These are phyloP conservation scores for Ceratocystis colombiana DNA, from an alignment of 2,329 filamentous ascomycete species.

Conservation along the genomic window DNA sequence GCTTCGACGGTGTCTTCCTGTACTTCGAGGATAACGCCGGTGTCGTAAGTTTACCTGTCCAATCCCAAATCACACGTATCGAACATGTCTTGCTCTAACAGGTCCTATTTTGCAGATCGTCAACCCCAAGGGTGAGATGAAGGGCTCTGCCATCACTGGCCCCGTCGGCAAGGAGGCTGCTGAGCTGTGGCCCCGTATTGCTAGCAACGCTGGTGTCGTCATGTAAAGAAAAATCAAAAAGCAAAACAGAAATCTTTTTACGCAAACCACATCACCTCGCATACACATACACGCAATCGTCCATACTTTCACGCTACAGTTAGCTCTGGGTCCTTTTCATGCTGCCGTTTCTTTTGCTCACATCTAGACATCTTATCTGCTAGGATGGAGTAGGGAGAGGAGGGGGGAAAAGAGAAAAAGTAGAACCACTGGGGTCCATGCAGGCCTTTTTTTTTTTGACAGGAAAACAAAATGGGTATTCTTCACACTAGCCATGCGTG, in stretches of 20 bases:
- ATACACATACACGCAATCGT: slow-evolving; percentile 13
- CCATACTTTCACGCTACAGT: slow-evolving; percentile 12
- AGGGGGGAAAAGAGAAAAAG: background rate
- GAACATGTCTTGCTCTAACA: background rate
- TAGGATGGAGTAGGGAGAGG: background rate
- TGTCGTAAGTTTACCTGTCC: slow-evolving; percentile 59
- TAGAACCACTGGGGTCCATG: background rate
- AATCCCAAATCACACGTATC: background rate
- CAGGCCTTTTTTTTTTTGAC: slow-evolving; percentile 15
- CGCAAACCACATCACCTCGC: slow-evolving; percentile 23
- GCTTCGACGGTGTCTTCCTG: slow-evolving; percentile 94
- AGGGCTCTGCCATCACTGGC: slow-evolving; percentile 98
- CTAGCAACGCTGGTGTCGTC: slow-evolving; percentile 98
- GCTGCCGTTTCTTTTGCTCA: slow-evolving; percentile 2
- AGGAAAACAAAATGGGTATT: slow-evolving; percentile 16
- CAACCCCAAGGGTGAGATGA: slow-evolving; percentile 99
- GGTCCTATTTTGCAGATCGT: slow-evolving; percentile 57
- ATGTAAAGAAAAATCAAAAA: slow-evolving; percentile 59
- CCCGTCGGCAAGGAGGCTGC: slow-evolving; percentile 99
- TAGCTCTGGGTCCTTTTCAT: slow-evolving; percentile 8
- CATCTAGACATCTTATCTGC: background rate
- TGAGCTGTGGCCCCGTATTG: slow-evolving; percentile 99
- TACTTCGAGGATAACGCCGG: slow-evolving; percentile 99
- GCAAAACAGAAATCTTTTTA: slow-evolving; percentile 29
- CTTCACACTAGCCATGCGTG: background rate